Evolutionary conservation across 1,284 basidiomycete genomes (phyloP).

Genomic region (Blastosporella zonata): DNA sequence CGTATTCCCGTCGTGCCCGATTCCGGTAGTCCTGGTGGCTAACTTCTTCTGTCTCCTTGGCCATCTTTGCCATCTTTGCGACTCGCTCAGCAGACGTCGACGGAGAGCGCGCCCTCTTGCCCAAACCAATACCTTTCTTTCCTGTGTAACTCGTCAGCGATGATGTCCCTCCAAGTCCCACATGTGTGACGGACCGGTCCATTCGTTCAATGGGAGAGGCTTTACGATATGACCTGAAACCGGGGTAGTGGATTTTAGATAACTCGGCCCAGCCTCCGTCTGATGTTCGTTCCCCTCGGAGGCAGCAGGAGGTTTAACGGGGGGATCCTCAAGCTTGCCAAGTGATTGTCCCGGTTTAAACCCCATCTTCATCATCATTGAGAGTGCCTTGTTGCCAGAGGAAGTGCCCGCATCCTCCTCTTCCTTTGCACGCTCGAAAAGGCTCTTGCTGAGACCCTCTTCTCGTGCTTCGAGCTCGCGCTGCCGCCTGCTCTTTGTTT

Average conservation of each 20-base stretch:
- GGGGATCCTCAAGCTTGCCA: slow-evolving; percentile 41
- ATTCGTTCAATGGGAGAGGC: slow-evolving; percentile 71
- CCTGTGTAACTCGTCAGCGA: slow-evolving; percentile 40
- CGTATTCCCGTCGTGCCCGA: slow-evolving; percentile 66
- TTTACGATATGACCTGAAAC: slow-evolving; percentile 45
- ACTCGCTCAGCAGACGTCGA: slow-evolving; percentile 52
- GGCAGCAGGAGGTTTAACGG: slow-evolving; percentile 17
- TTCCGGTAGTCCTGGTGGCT: slow-evolving; percentile 60
- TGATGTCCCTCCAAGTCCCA: slow-evolving; percentile 5
- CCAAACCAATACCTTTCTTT: slow-evolving; percentile 70
- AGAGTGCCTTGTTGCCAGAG: slow-evolving; percentile 66
- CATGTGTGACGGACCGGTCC: slow-evolving; percentile 51
- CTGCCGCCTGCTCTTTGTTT: slow-evolving; percentile 59
- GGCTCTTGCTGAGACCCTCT: slow-evolving; percentile 72
- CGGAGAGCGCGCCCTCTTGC: slow-evolving; percentile 68
- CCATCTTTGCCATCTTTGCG: slow-evolving; percentile 60
- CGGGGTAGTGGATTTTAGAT: not conserved
- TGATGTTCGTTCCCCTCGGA: slow-evolving; percentile 14
- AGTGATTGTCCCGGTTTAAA: slow-evolving; percentile 78
- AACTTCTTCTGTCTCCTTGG: slow-evolving; percentile 58
- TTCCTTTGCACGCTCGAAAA: slow-evolving; percentile 73
- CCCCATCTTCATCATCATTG: slow-evolving; percentile 89
- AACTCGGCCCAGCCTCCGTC: slow-evolving; percentile 1
- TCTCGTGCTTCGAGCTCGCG: slow-evolving; percentile 72
- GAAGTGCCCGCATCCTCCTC: slow-evolving; percentile 46